Percentiles rank a stretch among this genome's conserved stretches.
Evolutionary conservation across 2,329 filamentous ascomycete genomes (phyloP).

Genomic region (Raffaelea albimanens): DNA sequence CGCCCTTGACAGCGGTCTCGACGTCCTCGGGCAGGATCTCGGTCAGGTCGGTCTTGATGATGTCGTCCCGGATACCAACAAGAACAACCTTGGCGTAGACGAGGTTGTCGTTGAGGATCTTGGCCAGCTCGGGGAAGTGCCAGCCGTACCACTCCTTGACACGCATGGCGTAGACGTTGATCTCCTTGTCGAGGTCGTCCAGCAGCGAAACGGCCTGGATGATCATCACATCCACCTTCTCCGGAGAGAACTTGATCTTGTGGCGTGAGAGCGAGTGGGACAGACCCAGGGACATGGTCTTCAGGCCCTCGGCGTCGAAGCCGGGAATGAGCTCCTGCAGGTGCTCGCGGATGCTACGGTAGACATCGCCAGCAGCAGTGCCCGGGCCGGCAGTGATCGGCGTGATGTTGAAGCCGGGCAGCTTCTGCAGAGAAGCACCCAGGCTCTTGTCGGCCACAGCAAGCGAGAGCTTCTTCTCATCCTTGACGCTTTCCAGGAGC

Average conservation of each 20-base stretch:
- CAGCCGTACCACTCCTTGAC: conserved; percentile 99
- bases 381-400: conserved; percentile 73
- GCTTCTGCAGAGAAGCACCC: conserved; percentile 82
- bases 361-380: conserved; percentile 75
- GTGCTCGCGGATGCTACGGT: conserved; percentile 88
- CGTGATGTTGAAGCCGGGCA: conserved; percentile 78
- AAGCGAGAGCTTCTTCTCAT: conserved; percentile 93
- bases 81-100: conserved; percentile 82
- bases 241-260: conserved; percentile 96
- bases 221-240: conserved; percentile 99
- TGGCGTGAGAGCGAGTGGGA: conserved; percentile 94
- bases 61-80: conserved; percentile 82
- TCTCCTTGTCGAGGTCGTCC: conserved; percentile 95
- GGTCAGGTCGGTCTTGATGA: conserved; percentile 66
- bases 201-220: conserved; percentile 91
- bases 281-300: conserved; percentile 91
- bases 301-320: conserved; percentile 73
- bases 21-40: conserved; percentile 94
- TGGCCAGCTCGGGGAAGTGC: conserved; percentile 98
- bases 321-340: conserved; percentile 85
- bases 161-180: conserved; percentile 98
- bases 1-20: conserved; percentile 81
- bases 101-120: conserved; percentile 94
- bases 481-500: conserved; percentile 82
- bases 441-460: conserved; percentile 92